Evolutionary conservation across 2,329 filamentous ascomycete species (phyloP).

Genomic region (Cladosporium sp.): DNA sequence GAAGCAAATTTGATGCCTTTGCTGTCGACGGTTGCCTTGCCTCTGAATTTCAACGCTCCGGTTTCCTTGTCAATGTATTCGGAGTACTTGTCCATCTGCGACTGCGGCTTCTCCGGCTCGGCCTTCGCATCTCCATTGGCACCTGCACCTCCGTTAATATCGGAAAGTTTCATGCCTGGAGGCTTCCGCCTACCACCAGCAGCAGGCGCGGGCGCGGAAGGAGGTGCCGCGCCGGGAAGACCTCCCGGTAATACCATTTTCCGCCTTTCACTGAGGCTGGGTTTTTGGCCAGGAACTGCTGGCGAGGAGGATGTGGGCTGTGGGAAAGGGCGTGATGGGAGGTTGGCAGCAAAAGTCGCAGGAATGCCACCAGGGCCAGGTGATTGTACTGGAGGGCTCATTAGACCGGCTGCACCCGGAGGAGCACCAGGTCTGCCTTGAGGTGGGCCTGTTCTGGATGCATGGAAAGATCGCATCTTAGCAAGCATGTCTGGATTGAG

Average conservation of each 20-base stretch:
- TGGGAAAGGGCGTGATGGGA: slow-evolving; percentile 45
- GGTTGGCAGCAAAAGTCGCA: slow-evolving; percentile 41
- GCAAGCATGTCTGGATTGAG: slow-evolving; percentile 62
- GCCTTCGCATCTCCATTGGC: slow-evolving; percentile 28
- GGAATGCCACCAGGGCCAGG: slow-evolving; percentile 43
- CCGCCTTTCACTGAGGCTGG: slow-evolving; percentile 68
- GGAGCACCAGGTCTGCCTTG: slow-evolving; percentile 24
- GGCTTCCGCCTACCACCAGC: slow-evolving; percentile 11
- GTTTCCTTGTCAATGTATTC: slow-evolving; percentile 90
- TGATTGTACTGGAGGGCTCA: slow-evolving; percentile 24
- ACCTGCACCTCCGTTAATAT: slow-evolving; percentile 3
- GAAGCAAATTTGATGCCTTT: slow-evolving; percentile 90
- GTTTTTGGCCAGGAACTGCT: slow-evolving; percentile 48
- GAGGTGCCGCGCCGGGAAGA: slow-evolving; percentile 47
- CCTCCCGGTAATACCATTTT: slow-evolving; percentile 65
- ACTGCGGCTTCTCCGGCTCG: slow-evolving; percentile 34
- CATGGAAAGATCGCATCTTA: slow-evolving; percentile 69
- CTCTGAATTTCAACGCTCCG: slow-evolving; percentile 88
- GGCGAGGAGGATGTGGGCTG: slow-evolving; percentile 52
- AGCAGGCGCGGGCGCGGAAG: slow-evolving; percentile 35
- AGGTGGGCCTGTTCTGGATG: slow-evolving; percentile 62
- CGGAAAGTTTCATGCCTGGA: slow-evolving; percentile 12
- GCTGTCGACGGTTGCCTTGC: slow-evolving; percentile 85
- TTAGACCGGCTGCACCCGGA: slow-evolving; percentile 15
- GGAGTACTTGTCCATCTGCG: slow-evolving; percentile 64